Evolutionary conservation across 768 basidiomycete species (phyloP).

Genomic region (Exsudoporus frostii): DNA sequence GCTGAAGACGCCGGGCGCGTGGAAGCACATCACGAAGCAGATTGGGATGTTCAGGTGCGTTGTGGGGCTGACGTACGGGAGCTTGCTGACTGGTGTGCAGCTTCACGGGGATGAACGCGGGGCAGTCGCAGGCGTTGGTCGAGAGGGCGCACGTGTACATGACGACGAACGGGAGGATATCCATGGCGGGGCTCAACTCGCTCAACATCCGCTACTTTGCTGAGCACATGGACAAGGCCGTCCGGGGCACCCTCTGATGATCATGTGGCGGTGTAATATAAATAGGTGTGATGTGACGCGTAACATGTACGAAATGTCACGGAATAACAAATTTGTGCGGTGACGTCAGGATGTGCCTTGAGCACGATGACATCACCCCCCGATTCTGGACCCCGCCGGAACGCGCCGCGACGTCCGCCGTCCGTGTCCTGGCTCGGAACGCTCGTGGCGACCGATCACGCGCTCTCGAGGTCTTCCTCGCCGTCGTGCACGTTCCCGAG

Average conservation of each 20-base stretch:
- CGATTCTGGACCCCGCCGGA: conserved; percentile 29
- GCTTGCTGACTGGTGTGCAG: conserved; percentile 37
- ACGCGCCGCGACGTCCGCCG: conserved; percentile 24
- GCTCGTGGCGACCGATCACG: conserved; percentile 21
- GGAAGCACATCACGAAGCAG: conserved; percentile 94
- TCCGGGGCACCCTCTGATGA: conserved; percentile 44
- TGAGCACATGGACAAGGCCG: conserved; percentile 61
- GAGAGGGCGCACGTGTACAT: conserved; percentile 81
- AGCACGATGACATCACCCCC: conserved; percentile 29
- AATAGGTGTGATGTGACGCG: neutral
- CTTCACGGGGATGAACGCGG: conserved; percentile 75
- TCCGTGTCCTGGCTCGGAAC: conserved; percentile 7
- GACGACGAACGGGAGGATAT: conserved; percentile 85
- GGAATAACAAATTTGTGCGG: neutral
- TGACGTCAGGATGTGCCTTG: conserved; percentile 31
- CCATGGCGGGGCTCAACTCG: conserved; percentile 90
- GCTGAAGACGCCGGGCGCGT: conserved; percentile 84
- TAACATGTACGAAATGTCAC: neutral
- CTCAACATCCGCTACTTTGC: conserved; percentile 78
- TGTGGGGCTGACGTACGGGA: neutral
- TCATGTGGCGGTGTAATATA: conserved; percentile 18
- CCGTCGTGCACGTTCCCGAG: conserved; percentile 23
- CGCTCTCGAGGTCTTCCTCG: conserved; percentile 4
- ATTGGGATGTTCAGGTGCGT: conserved; percentile 96
- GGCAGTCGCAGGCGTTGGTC: conserved; percentile 64